phyloP scores from a whole-genome alignment of 2,329 filamentous ascomycete genomes.

The Huntiella abstrusa region DNA sequence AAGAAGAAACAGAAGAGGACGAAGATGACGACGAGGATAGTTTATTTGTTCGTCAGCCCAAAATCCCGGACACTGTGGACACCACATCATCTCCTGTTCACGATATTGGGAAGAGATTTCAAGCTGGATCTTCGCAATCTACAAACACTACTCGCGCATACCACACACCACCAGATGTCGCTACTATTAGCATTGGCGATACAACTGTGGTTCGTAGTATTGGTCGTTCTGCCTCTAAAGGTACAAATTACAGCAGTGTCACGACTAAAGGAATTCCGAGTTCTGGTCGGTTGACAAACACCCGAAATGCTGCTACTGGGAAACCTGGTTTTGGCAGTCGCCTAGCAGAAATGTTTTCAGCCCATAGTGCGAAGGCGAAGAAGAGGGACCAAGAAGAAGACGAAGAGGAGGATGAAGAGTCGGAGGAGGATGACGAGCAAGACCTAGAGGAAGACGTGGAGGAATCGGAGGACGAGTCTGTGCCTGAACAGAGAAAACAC shows the following conservation, averaged over 20 bases:
- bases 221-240: slow-evolving; percentile 19
- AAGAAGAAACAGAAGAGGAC: not conserved
- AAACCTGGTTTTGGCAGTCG: slow-evolving; percentile 25
- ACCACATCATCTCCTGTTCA: not conserved
- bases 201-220: slow-evolving; percentile 47
- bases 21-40: slow-evolving; percentile 5
- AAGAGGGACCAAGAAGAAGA: slow-evolving; percentile 12
- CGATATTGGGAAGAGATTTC: not conserved
- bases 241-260: too few species aligned
- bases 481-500: slow-evolving; percentile 26
- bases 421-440: slow-evolving; percentile 18
- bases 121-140: not conserved
- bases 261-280: too few species aligned
- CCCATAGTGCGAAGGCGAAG: slow-evolving; percentile 13
- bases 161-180: slow-evolving; percentile 44
- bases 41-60: not conserved
- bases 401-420: slow-evolving; percentile 14
- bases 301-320: not conserved
- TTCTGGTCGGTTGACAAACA: too few species aligned
- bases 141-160: not conserved
- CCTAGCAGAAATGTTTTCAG: slow-evolving; percentile 26
- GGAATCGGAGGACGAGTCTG: slow-evolving; percentile 24
- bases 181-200: slow-evolving; percentile 58
- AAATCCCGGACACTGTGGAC: not conserved
- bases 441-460: slow-evolving; percentile 11